Evolutionary conservation across 2,329 filamentous ascomycete genomes (phyloP).

Genomic region (Sphaerulina populicola): DNA sequence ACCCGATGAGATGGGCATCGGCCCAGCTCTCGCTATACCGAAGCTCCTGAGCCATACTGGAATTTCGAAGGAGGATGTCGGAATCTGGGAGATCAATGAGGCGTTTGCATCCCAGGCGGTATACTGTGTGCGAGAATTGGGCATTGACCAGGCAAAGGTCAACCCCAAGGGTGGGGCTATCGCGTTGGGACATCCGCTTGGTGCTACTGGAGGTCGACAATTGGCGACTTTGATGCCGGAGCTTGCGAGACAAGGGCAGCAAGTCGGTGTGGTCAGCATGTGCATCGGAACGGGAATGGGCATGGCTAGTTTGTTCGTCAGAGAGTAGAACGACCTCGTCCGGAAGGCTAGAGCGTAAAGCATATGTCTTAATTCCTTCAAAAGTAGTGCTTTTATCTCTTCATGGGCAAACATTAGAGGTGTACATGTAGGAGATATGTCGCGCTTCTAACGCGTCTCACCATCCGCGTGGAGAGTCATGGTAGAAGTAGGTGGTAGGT

Average conservation of each 20-base stretch:
- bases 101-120: constrained; percentile 57
- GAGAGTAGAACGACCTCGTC: constrained; percentile 32
- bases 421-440: too few relatives aligned
- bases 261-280: constrained; percentile 84
- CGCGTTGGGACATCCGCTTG: constrained; percentile 84
- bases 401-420: too few relatives aligned
- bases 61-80: constrained; percentile 59
- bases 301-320: constrained; percentile 46
- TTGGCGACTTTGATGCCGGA: constrained; percentile 64
- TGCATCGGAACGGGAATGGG: constrained; percentile 54
- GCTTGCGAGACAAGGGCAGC: constrained; percentile 56
- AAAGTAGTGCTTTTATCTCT: too few relatives aligned
- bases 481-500: too few relatives aligned
- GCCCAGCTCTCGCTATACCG: constrained; percentile 78
- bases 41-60: constrained; percentile 64
- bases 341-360: too few relatives aligned
- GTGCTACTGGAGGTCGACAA: constrained; percentile 79
- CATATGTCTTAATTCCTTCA: too few relatives aligned
- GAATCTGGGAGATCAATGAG: constrained; percentile 92
- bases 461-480: too few relatives aligned
- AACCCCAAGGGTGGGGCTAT: constrained; percentile 93
- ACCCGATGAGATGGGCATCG: constrained; percentile 91
- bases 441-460: too few relatives aligned
- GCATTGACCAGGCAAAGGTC: constrained; percentile 60
- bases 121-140: constrained; percentile 64